Base-by-base conservation (phyloP, 1,284 basidiomycete species). In the Wolfiporia cocos region DNA sequence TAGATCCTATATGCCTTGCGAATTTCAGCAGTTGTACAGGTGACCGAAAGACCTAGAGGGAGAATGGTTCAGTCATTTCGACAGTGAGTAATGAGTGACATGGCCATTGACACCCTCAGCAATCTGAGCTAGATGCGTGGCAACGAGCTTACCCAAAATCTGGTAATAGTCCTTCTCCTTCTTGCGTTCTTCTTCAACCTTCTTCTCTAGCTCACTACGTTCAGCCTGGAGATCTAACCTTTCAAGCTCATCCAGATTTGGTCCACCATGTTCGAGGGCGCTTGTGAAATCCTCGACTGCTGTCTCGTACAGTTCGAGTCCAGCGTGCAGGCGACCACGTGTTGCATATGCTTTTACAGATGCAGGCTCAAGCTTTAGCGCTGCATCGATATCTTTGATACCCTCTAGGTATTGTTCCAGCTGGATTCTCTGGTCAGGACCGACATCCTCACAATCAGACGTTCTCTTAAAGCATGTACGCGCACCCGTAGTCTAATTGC, bases 171-270 rank as follows among this genome's bases (percentile, higher is more conserved):
- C 43, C 34, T 39, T 44, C 23, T 36, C 34, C 26, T 34, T 47
- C 11, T 28, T 26, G 17, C 37, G 37, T 18, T 46, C 43, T 2
- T 64, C 71, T 4, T 58, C 51, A 69, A 49, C 59, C 36, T 64
- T 63, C 37, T 71, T 63, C 1, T 66, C 71, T 3, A 75, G 59
- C 49, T 74, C 70, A 11, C 67, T 57, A 7, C 52, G 54, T 49
- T 74, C 70, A 11, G 67, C 57, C 9, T 53, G 55, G 49, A 70
- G 73, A 17, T 11, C 31, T 2, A 4, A 11, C 7, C 29, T 21
- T 15, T 40, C 43, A 12, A 5, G 12, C 12, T 17, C 39, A 19
- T 9, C 18, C 37, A 42, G 22, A n/a, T 31, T 26, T n/a, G 70
- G 7, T 51, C 53, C 12, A 56, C 64, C 18, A 22, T 36, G 32